A percentile compares a stretch with the other conserved stretches of the same genome.
These are phyloP conservation scores for Lonicera japonica DNA, from an alignment of 129 eudicot species.

Conservation along the genomic window DNA sequence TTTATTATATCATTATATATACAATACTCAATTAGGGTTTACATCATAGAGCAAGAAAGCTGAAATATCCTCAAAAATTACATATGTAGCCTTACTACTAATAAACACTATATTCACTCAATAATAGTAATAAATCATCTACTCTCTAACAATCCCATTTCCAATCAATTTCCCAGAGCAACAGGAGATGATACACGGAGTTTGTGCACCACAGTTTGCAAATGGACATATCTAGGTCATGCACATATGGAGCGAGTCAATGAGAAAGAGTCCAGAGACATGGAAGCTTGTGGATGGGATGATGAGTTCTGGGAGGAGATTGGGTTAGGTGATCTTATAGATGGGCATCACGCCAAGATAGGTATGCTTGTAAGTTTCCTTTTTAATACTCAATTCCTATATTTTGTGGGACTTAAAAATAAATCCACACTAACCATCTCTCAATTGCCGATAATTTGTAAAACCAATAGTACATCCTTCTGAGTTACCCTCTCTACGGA, in stretches of 20 bases:
- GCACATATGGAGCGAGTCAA: conserved; percentile 80
- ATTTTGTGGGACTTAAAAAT: not conserved
- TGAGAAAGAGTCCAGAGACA: conserved; percentile 59
- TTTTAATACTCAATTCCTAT: not conserved
- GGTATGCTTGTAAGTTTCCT: conserved; percentile 36
- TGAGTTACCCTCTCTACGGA: too few relatives aligned
- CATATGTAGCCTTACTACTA: too few relatives aligned
- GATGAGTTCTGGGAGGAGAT: conserved; percentile 99
- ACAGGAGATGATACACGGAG: conserved; percentile 98
- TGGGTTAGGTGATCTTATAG: conserved; percentile 84
- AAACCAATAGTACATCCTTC: not conserved
- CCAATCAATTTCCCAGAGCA: conserved; percentile 51
- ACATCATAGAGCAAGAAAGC: too few relatives aligned
- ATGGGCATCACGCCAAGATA: conserved; percentile 95
- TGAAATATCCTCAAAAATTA: too few relatives aligned
- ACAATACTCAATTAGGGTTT: too few relatives aligned
- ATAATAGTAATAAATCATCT: too few relatives aligned
- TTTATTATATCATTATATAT: too few relatives aligned
- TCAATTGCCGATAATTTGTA: not conserved
- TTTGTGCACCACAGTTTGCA: conserved; percentile 96
- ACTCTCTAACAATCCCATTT: too few relatives aligned
- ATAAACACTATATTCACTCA: too few relatives aligned
- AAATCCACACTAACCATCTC: not conserved
- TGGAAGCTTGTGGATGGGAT: conserved; percentile 99
- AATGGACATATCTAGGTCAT: conserved; percentile 98